A percentile compares a stretch with the other conserved stretches of the same genome.
Conservation (phyloP, 139 green algal genomes). For the Chlamydomonas sphaeroides region DNA sequence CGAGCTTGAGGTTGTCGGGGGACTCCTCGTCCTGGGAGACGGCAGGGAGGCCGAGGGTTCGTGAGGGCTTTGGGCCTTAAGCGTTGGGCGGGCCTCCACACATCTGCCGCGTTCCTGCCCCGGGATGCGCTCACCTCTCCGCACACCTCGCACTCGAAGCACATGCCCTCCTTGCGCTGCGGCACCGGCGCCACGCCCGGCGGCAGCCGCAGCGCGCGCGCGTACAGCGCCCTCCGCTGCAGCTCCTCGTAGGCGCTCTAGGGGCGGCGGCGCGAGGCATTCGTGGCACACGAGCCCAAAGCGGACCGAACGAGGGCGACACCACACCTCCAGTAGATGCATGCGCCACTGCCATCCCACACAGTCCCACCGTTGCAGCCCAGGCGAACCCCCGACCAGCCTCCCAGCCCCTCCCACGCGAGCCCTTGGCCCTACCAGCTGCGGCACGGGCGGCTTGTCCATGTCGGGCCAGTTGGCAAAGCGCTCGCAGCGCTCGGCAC, state of each 20-base stretch:
- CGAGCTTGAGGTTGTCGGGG: slow-evolving; percentile 63
- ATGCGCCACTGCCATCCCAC: too few species aligned
- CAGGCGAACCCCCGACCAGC: too few species aligned
- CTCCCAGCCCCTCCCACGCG: too few species aligned
- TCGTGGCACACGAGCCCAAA: too few species aligned
- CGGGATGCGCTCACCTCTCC: slow-evolving; percentile 55
- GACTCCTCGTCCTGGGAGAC: slow-evolving; percentile 61
- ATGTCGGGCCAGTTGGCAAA: slow-evolving; percentile 63
- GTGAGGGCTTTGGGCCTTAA: too few species aligned
- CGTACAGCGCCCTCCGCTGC: slow-evolving; percentile 32
- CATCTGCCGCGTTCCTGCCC: too few species aligned
- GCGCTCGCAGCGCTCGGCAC: slow-evolving; percentile 56
- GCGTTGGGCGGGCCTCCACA: too few species aligned
- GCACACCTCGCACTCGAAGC: slow-evolving; percentile 72
- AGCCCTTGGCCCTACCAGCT: slow-evolving; percentile 68
- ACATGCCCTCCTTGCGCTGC: slow-evolving; percentile 34
- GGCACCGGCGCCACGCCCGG: slow-evolving; percentile 44
- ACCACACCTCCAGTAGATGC: too few species aligned
- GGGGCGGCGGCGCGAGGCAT: too few species aligned
- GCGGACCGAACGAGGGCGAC: too few species aligned
- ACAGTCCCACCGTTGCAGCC: too few species aligned
- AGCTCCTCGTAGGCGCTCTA: slow-evolving; percentile 62
- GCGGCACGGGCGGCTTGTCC: slow-evolving; percentile 20
- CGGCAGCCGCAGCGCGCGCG: slow-evolving; percentile 60
- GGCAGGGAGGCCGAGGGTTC: background rate